Evolutionary conservation across 2,329 filamentous ascomycete genomes (phyloP).

Genomic region (Aquanectria penicillioides): DNA sequence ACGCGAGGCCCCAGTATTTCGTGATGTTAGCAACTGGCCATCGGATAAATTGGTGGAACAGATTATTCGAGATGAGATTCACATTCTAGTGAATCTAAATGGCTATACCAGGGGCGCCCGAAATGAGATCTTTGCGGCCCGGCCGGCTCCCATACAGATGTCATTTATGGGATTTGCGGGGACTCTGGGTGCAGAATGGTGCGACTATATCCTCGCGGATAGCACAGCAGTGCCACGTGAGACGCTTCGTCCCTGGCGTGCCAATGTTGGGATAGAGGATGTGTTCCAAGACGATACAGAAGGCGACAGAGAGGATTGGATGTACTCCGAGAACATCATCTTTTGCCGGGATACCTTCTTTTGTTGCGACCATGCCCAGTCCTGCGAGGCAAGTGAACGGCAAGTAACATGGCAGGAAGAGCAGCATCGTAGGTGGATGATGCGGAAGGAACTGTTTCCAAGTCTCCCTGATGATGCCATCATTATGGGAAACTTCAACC

Average conservation of each 20-base stretch:
- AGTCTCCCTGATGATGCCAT: constrained; percentile 82
- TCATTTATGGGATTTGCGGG: constrained; percentile 99
- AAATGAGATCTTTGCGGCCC: constrained; percentile 95
- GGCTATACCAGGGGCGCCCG: constrained; percentile 96
- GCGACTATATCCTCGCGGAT: constrained; percentile 95
- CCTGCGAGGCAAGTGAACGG: constrained; percentile 76
- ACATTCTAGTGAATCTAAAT: constrained; percentile 97
- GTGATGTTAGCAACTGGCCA: constrained; percentile 87
- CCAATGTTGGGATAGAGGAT: constrained; percentile 80
- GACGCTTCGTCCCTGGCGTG: constrained; percentile 82
- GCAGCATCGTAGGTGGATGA: constrained; percentile 83
- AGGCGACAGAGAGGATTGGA: constrained; percentile 80
- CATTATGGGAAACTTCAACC: constrained; percentile 98
- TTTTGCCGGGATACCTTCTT: constrained; percentile 97
- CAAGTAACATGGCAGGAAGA: constrained; percentile 84
- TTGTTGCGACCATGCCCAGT: constrained; percentile 96
- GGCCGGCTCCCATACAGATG: constrained; percentile 97
- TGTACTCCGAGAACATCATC: constrained; percentile 97
- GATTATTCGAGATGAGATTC: constrained; percentile 87
- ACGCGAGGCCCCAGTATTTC: constrained; percentile 88
- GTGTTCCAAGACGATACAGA: constrained; percentile 73
- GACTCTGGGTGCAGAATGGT: constrained; percentile 96
- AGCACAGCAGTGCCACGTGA: constrained; percentile 83
- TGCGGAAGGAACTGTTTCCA: constrained; percentile 94
- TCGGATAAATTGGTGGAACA: constrained; percentile 86